Evolutionary conservation across 306 rosid species (phyloP), one percentile per base, ranked within the genome.

Genomic region (Dalbergia oliveri): DNA sequence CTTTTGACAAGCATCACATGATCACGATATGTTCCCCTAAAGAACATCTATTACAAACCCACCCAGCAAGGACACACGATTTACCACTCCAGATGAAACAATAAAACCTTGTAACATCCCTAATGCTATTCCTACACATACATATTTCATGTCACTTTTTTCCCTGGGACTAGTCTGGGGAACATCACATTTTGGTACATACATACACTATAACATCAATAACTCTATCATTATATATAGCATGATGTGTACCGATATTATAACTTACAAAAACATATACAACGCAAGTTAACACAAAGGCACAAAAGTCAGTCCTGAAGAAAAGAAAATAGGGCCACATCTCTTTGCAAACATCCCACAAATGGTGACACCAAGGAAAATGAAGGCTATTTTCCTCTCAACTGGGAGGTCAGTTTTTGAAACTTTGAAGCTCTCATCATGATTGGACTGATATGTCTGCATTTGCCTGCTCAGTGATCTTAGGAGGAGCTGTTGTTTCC

Each of bases 211-310:
- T 80, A 75, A 78, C 73, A 72, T 84, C 83, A 79, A 69, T 50
- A 81, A 80, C 83, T 73, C 85, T 81, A 84, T 76, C 66, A 76
- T 80, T 82, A 90, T 78, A 85, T 76, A 83, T 79, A 74, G 87
- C 86, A 85, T 33, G 86, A 77, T 75, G 82, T 81, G 85, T 77
- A 73, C 88, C 84, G 80, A 84, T 76, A 44, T 8, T 44, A 65
- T 81, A 86, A 76, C 87, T 90, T 91, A 85, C 88, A 91, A 85
- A 85, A 86, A 86, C 90, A 94, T 94, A 88, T 94, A 92, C 94
- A 94, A 66, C 86, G 80, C 92, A 88, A 83, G 86, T 86, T 70
- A 85, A 88, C 82, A 80, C 91, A 84, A 81, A 72, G 45, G 45
- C 43, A 44, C 70, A 87, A 77, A 72, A 79, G 91, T 87, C 89